A percentile compares a stretch with the other conserved stretches of the same genome.
phyloP scores from a whole-genome alignment of 345 rosid genomes.

The Euphorbia peplus region DNA sequence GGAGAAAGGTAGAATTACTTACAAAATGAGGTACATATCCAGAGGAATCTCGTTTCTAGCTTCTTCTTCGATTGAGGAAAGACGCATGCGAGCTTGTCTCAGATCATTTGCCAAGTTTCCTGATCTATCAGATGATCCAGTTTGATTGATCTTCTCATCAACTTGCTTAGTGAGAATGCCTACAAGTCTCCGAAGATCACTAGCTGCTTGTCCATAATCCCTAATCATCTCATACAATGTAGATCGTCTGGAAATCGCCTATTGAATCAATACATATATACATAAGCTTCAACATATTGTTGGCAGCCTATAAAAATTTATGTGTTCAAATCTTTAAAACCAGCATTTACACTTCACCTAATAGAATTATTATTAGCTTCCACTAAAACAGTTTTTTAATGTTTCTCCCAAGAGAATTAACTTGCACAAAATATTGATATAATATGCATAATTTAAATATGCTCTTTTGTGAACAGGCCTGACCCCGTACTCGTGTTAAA shows the following conservation, averaged over 20 bases:
- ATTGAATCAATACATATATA: conserved; percentile 13
- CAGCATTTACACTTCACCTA: not conserved
- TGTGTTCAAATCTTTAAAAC: not conserved
- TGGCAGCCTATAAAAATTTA: conserved; percentile 3
- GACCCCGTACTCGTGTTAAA: not conserved
- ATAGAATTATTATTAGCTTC: not conserved
- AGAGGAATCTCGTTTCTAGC: conserved; percentile 63
- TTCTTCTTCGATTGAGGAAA: conserved; percentile 68
- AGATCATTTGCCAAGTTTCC: conserved; percentile 49
- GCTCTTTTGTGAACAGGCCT: conserved; percentile 1
- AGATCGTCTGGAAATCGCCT: conserved; percentile 95
- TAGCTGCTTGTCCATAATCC: conserved; percentile 82
- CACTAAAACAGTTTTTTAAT: not conserved
- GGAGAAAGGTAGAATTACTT: conserved; percentile 34
- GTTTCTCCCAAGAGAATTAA: conserved; percentile 1
- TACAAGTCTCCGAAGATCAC: conserved; percentile 65
- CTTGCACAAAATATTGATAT: not conserved
- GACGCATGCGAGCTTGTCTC: conserved; percentile 60
- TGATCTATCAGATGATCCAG: conserved; percentile 47
- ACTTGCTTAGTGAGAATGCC: conserved; percentile 54
- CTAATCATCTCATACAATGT: conserved; percentile 80
- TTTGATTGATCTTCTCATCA: conserved; percentile 48
- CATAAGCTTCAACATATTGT: conserved; percentile 4
- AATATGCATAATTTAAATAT: not conserved
- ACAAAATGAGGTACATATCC: conserved; percentile 89